Evolutionary conservation across 1,284 basidiomycete species (phyloP).

Genomic region (Fomitopsis pinicola): DNA sequence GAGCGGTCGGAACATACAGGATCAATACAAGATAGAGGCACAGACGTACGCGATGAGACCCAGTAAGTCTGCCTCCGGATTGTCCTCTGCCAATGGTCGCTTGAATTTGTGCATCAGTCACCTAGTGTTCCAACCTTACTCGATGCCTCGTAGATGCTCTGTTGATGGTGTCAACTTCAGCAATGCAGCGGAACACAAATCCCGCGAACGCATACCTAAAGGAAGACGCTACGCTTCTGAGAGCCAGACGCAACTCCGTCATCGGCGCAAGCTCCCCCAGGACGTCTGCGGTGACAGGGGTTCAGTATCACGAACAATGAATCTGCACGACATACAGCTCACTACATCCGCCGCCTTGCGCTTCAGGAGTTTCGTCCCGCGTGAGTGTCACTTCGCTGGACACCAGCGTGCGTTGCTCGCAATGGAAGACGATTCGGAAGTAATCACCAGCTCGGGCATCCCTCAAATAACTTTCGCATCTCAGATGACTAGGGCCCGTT

Average conservation of each 20-base stretch:
- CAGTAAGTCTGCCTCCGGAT: background rate
- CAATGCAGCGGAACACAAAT: too few species aligned
- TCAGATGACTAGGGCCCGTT: slow-evolving; percentile 17
- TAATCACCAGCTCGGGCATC: slow-evolving; percentile 18
- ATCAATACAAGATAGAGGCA: background rate
- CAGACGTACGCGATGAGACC: background rate
- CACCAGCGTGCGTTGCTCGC: slow-evolving; percentile 8
- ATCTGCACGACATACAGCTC: background rate
- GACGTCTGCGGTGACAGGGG: slow-evolving; percentile 5
- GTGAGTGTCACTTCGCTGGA: background rate
- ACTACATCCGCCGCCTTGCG: slow-evolving; percentile 7
- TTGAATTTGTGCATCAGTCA: background rate
- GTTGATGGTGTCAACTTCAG: background rate
- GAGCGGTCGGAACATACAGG: background rate
- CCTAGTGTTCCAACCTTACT: background rate
- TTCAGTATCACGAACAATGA: too few species aligned
- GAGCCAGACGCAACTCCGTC: slow-evolving; percentile 7
- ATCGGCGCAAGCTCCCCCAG: slow-evolving; percentile 15
- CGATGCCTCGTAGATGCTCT: background rate
- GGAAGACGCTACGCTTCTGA: slow-evolving; percentile 10
- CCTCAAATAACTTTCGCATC: slow-evolving; percentile 16
- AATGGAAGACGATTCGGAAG: slow-evolving; percentile 17
- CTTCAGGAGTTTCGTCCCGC: too few species aligned
- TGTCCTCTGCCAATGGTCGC: background rate
- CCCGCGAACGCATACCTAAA: background rate